Conservation (phyloP, 2,329 filamentous ascomycete species). For the Cadophora luteo-olivacea region DNA sequence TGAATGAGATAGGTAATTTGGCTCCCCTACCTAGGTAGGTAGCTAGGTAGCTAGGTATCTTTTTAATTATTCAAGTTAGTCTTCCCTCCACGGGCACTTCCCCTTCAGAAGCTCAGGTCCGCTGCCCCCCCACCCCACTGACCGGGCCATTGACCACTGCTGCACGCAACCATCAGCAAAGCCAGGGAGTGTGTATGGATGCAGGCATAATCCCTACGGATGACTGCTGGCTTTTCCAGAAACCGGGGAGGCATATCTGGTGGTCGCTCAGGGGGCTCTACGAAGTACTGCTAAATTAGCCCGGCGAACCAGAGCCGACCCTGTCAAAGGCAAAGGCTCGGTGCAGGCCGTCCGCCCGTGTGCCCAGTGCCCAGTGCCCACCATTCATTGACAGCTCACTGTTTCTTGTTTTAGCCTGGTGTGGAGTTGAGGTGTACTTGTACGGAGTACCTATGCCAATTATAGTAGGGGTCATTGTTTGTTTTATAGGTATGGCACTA, state of each 20-base stretch:
- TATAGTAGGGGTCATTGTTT: constrained; percentile 1
- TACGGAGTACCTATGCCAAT: too few species aligned
- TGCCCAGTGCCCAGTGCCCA: too few species aligned
- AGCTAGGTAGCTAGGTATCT: too few species aligned
- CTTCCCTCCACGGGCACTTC: not conserved
- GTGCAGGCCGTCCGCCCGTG: not conserved
- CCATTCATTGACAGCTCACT: constrained; percentile 1
- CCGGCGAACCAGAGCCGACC: not conserved
- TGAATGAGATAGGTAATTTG: not conserved
- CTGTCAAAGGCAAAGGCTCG: not conserved
- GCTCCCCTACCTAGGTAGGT: not conserved
- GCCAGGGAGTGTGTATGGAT: not conserved
- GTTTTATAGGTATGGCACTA: not conserved
- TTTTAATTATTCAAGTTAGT: not conserved
- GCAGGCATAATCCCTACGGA: constrained; percentile 10
- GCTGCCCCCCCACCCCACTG: not conserved
- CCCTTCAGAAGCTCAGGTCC: too few species aligned
- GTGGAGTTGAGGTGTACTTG: not conserved
- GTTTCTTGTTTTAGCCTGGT: constrained; percentile 11
- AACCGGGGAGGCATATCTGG: constrained; percentile 16
- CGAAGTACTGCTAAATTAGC: constrained; percentile 11
- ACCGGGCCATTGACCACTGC: not conserved
- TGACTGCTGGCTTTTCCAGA: constrained; percentile 6
- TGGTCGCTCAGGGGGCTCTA: not conserved
- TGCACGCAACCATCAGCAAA: not conserved